A percentile compares a stretch with the other conserved stretches of the same genome.
phyloP scores from a whole-genome alignment of 805 yeast species.

The Saccharomycopsis sp. region DNA sequence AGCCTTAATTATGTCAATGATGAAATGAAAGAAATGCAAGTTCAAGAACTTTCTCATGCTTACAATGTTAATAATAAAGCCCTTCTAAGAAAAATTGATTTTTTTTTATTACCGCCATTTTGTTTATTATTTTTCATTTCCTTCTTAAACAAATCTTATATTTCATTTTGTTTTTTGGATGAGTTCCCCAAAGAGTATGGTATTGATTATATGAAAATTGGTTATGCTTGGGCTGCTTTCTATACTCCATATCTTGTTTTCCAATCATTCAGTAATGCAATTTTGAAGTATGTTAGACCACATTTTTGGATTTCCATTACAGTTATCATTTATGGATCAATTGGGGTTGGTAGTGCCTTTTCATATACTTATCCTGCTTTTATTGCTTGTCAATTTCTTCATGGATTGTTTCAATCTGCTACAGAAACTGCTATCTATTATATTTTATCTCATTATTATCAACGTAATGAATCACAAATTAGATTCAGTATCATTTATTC shows the following conservation, averaged over 20 bases:
- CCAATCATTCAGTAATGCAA: constrained; percentile 52
- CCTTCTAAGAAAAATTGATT: constrained; percentile 52
- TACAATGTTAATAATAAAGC: constrained; percentile 38
- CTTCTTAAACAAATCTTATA: constrained; percentile 42
- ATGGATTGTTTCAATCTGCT: constrained; percentile 62
- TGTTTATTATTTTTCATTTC: constrained; percentile 58
- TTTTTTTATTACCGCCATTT: constrained; percentile 59
- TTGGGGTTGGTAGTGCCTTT: constrained; percentile 55
- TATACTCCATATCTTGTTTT: constrained; percentile 52
- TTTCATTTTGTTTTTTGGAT: background rate
- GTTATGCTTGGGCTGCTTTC: constrained; percentile 40
- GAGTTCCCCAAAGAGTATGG: background rate
- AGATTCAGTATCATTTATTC: constrained; percentile 59
- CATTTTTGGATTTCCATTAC: constrained; percentile 51
- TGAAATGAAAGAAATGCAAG: constrained; percentile 5
- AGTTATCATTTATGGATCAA: constrained; percentile 51
- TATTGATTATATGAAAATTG: background rate
- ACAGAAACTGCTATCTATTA: constrained; percentile 69
- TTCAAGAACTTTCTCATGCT: constrained; percentile 28
- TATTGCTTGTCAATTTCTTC: constrained; percentile 48
- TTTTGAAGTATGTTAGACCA: constrained; percentile 48
- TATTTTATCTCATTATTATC: constrained; percentile 54
- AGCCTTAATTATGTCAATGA: background rate
- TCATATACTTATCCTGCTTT: constrained; percentile 46
- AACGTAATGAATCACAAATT: constrained; percentile 53